Evolutionary conservation across 2,329 filamentous ascomycete genomes (phyloP), one percentile per base, ranked within the genome.

Genomic region (Lachnellula cervina): DNA sequence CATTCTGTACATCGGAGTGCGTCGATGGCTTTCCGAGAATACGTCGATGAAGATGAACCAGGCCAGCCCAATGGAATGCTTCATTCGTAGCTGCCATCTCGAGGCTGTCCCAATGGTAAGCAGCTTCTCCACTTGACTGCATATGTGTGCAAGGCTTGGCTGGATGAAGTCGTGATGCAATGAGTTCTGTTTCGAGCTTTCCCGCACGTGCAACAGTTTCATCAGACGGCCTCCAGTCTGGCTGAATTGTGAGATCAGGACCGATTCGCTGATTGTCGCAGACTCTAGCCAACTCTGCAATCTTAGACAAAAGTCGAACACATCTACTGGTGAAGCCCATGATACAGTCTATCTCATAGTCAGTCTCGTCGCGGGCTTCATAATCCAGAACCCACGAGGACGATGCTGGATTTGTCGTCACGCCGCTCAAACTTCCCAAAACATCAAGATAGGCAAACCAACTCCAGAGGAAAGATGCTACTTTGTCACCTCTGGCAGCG

Each of bases 381-480:
- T 79, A 78, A 57, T 82, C 79, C 25, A 66, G 49, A 13, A 65
- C 62, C 62, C 66, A 68, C 28, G 59, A 49, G 1, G 65, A 62
- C 21, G 59, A 62, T 35, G 60, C 58, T 19, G 59, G 58, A 34
- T 62, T 62, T 21, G 54, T 52, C 9, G 80, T 44, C 19, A 40
- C 80, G 16, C 87, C 88, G 53, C 75, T 85, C 25, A 95, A 75
- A 43, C 83, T 85, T 23, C 89, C 90, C 54, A 94, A 75, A 1
- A 94, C 84, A 66, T 94, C 89, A 19, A 95, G 79, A 70, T 94
- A 94, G 1, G 87, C 87, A 61, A 94, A 87, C 90, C 90, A 95
- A 56, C 88, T 83, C 62, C 83, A 86, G 9, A 94, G 78, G 66
- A 95, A 94, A 52, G 87, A 86, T 52, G 85, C 79, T 53, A 89